Base-by-base conservation (phyloP, 2,329 filamentous ascomycete genomes). In the Pseudopyrenochaeta lycopersici region DNA sequence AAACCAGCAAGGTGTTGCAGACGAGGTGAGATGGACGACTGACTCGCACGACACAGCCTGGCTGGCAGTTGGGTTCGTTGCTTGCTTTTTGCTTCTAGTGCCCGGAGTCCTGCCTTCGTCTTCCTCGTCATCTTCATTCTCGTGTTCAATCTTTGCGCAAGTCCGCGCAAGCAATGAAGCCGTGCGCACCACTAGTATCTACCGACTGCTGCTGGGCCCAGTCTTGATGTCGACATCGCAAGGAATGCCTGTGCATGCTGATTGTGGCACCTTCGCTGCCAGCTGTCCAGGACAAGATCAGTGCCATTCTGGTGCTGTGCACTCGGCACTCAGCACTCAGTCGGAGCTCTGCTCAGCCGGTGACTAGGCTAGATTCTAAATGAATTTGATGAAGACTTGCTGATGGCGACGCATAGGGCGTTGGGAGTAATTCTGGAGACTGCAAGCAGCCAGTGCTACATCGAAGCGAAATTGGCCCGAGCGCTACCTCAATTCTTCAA, bases 1-100 rank as follows among this genome's bases (percentile, higher is more conserved):
- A n/a, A 54, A 52, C 31, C 35, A 63, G 51, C 42, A 55, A 49
- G 29, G 31, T 44, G 43, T 44, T 52, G 48, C 55, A 57, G 49
- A 39, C 52, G 46, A 42, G 42, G 43, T 49, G 46, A 47, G 27
- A 36, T 49, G 17, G 35, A 11, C n/a, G 31, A 32, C 43, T 49
- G 50, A 61, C 54, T 61, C 49, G 58, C 36, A 43, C 17, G 4
- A 35, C 23, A 9, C 11, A 27, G 36, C 29, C 49, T 51, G 51
- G 60, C 55, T 62, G 49, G 58, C 33, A 47, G 21, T 32, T 42
- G 48, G 44, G 23, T 41, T 30, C 39, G 39, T 42, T 36, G 10
- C 11, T 48, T 43, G 12, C 46, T 35, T 18, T 30, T 15, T 32
- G 21, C 21, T 48, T 27, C 30, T 32, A 31, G 36, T 27, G 32